Evolutionary conservation across 2,329 filamentous ascomycete species (phyloP), one percentile per base, ranked within the genome.

Genomic region (Lecanoromycetidae sp.): DNA sequence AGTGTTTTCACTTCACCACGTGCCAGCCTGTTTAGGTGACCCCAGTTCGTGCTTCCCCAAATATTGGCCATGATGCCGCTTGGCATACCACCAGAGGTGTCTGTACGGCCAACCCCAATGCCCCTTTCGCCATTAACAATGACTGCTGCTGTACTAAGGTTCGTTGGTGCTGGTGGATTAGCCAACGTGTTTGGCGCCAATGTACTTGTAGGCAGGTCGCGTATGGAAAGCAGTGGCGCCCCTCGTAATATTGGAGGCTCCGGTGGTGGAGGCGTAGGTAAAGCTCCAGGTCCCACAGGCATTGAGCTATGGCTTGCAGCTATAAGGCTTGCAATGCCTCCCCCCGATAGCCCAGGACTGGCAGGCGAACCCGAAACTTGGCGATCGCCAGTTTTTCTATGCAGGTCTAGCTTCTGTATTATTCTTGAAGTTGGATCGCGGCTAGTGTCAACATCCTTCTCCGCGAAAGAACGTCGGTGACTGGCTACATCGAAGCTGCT

Each of bases 11-110:
- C 56, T n/a, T 75, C 72, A 37, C 76, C 74, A 17, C 69, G 66
- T 55, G 75, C 75, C 29, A 82, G 61, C 27, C 73, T 71, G 54
- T 82, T 82, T 49, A 83, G 66, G 53, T 77, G 76, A 12, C 77
- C 77, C 85, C 87, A 94, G 38, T 87, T 81, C 48, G 79, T 83
- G 58, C 81, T 93, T 41, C 90, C 90, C 90, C 90, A 96, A 47
- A 93, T 76, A 61, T 96, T 96, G 26, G 88, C 88, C 70, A 94
- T 77, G 52, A 95, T 79, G 12, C 86, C 87, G 41, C 84, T 84
- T 1, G 88, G 86, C 65, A 94, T 78, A 19, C 76, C 76, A 34
- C 82, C 77, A n/a, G 74, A 74, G 38, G 71, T 76, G 56, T 79
- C 75, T 50, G 69, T 69, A 40, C 68, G 66, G n/a, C 79, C 79